Base-by-base conservation (phyloP, 2,329 filamentous ascomycete genomes). In the Paramyrothecium sp. region DNA sequence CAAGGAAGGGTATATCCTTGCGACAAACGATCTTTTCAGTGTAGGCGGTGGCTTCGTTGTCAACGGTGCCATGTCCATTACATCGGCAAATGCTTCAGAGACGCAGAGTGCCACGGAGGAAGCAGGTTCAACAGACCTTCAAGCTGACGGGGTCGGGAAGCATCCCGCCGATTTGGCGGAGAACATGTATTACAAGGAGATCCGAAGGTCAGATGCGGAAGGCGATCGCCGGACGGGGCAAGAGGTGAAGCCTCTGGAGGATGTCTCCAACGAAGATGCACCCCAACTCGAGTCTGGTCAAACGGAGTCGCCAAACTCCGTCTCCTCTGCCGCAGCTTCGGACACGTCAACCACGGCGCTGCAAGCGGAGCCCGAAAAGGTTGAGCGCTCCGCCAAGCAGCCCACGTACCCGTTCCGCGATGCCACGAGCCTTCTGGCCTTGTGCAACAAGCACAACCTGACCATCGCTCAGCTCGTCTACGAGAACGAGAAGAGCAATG, bases 1-100 rank as follows among this genome's bases (percentile, higher is more conserved):
- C 56, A 63, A 75, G 3, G 71, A 81, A 2, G 79, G 78, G 12
- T 73, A 70, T 30, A 73, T 79, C 60, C 63, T 81, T 34, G 79
- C 79, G 2, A 78, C 74, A 19, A 81, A 81, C 56, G 79, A 81
- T 59, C 69, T 81, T 60, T 81, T 81, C 61, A 81, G 78, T 53
- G 78, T 81, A 2, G 79, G 79, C 2, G 79, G 79, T n/a, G 79
- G 79, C 1, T 81, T 81, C 54, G 79, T 81, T 41, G 79, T 81
- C 54, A 81, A 81, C 51, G 79, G 79, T 12, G 72, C 79, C 17
- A 65, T 81, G 53, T 81, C 78, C 10, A 78, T 76, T 23, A 71
- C 71, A 17, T 62, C 74, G 5, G 67, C 63, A n/a, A 61, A 64
- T 3, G 30, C 60, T 1, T 56, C 63, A 44, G 38, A 44, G n/a